Base-by-base conservation (phyloP, 331 rosid species). In the Dryas integrifolia region DNA sequence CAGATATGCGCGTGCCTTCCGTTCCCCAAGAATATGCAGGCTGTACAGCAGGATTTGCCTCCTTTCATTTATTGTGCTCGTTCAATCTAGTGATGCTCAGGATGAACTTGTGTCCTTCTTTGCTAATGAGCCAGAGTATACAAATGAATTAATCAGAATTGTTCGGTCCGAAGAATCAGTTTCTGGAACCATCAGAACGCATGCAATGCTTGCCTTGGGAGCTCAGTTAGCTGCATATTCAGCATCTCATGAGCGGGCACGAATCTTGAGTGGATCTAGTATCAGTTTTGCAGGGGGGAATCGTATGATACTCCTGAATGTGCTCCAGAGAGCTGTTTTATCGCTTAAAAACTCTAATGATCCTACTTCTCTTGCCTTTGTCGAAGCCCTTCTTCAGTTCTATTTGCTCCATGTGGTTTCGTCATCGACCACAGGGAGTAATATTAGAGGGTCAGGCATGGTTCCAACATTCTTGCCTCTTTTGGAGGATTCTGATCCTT, bases 401-500 rank as follows among this genome's bases (percentile, higher is more conserved):
- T 95, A 95, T 86, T 82, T 95, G 84, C 89, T 95, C 12, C 99
- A 95, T 83, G 98, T 92, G 69, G 96, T 95, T 72, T 95, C 99
- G 26, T 89, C 99, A 6, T 95, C 98, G 18, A 81, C 96, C 76
- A 85, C 99, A 4, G 99, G 99, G 84, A 92, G 88, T 78, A 92
- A 88, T 66, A 80, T 92, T 16, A 86, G 99, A 82, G 97, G 93
- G 71, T 95, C 97, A 68, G 97, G 99, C 83, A 95, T 95, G 99
- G 99, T 95, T 81, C 98, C 99, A 43, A 95, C 97, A 66, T 95
- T 95, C 85, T 88, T 95, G 80, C 97, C 98, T 52, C 89, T 95
- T 67, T 80, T 95, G 86, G 99, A 92, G 83, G 99, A 95, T 88
- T 85, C 89, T 81, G 99, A 95, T 79, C 91, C 86, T 74, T 81